These are phyloP conservation scores for Trametes versicolor DNA, from an alignment of 1,284 basidiomycete genomes.

Conservation along the genomic window DNA sequence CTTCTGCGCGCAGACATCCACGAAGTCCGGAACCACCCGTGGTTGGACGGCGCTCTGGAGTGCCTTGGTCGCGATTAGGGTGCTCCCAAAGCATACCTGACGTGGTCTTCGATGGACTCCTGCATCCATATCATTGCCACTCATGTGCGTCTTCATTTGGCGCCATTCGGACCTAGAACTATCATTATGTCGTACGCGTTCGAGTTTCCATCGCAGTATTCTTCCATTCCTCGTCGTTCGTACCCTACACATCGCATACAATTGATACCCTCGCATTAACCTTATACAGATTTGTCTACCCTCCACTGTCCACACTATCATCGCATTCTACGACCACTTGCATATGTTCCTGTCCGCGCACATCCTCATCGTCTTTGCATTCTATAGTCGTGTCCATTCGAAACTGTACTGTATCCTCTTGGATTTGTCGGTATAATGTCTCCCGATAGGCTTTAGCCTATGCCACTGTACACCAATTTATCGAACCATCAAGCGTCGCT, in stretches of 20 bases:
- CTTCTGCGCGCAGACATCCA: conserved; percentile 71
- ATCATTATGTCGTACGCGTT: conserved; percentile 28
- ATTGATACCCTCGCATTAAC: conserved; percentile 29
- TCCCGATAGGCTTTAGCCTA: conserved; percentile 17
- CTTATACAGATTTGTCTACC: conserved; percentile 18
- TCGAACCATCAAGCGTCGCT: neutral
- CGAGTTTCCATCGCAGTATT: conserved; percentile 15
- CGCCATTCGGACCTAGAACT: conserved; percentile 22
- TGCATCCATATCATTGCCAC: neutral
- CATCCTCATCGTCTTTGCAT: conserved; percentile 14
- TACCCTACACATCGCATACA: conserved; percentile 22
- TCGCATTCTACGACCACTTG: conserved; percentile 21
- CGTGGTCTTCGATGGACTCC: conserved; percentile 1
- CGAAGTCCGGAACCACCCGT: conserved; percentile 80
- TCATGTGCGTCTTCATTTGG: neutral
- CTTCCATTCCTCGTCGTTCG: conserved; percentile 23
- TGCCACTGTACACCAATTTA: conserved; percentile 8
- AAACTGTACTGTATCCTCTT: conserved; percentile 18
- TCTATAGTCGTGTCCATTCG: conserved; percentile 15
- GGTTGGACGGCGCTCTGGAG: conserved; percentile 61
- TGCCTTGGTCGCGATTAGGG: conserved; percentile 29
- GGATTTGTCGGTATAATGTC: conserved; percentile 23
- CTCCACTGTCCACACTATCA: conserved; percentile 20
- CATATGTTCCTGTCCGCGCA: conserved; percentile 20
- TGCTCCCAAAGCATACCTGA: neutral